Evolutionary conservation across 2,329 filamentous ascomycete genomes (phyloP).

Genomic region (Coniochaeta pulveracea): DNA sequence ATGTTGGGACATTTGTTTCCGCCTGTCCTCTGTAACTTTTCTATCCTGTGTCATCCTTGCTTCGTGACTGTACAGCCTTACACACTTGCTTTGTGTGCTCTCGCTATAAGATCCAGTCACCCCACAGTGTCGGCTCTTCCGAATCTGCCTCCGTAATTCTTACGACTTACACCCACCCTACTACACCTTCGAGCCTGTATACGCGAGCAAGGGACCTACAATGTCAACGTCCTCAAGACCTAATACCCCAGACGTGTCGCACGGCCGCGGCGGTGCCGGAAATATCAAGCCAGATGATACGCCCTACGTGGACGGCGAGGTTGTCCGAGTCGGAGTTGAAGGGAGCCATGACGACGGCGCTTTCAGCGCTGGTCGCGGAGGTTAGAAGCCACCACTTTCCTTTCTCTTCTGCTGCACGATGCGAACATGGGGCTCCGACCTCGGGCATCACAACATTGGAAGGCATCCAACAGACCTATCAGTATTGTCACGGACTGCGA

Average conservation of each 20-base stretch:
- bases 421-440: too few species aligned
- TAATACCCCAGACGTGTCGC: conserved; percentile 36
- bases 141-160: background rate
- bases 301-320: conserved; percentile 49
- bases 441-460: too few species aligned
- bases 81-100: background rate
- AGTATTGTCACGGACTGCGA: too few species aligned
- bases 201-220: background rate
- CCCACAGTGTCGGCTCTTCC: background rate
- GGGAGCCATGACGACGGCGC: conserved; percentile 47
- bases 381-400: too few species aligned
- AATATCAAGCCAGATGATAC: conserved; percentile 49
- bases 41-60: background rate
- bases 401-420: too few species aligned
- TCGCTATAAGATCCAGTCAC: background rate
- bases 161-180: too few species aligned
- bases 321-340: conserved; percentile 41
- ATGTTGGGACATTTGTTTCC: background rate
- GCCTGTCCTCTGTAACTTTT: background rate
- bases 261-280: conserved; percentile 50
- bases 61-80: background rate
- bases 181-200: too few species aligned
- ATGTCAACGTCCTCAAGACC: conserved; percentile 3
- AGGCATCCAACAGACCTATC: too few species aligned
- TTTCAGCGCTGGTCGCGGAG: conserved; percentile 48